Evolutionary conservation across 768 basidiomycete species (phyloP), one percentile per base, ranked within the genome.

Genomic region (Leccinum subtestaceum): DNA sequence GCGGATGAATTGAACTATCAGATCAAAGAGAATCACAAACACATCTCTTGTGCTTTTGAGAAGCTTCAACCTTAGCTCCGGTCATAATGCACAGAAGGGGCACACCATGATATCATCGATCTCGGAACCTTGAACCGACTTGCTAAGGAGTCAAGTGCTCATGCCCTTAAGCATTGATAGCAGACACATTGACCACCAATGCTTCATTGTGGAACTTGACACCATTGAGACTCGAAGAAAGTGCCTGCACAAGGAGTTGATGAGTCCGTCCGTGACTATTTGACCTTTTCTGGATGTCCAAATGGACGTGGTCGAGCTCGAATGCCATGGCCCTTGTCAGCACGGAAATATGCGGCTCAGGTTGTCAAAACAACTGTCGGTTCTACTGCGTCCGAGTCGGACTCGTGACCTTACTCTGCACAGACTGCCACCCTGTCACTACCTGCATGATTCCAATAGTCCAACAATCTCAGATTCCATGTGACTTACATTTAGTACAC

Each of bases 41-140:
- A 32, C 11, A 32, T 32, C 10, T 11, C 31, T 32, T 32, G 11
- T 32, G 1, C 31, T 32, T 32, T 32, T 32, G 11, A 32, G 32
- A 32, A 12, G 32, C 4, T 32, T 32, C 32, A 32, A 32, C 32
- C 32, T 32, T 5, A 12, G 32, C 32, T 32, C 43, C 51, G 40
- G 68, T 81, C 61, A 59, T 80, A 78, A 2, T 76, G 68, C 4
- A 65, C 64, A 17, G 79, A 81, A 2, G 84, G 84, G 1, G 72
- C 69, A 5, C 69, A 74, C 83, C 85, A 88, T 11, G 76, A 77
- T 47, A 86, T 75, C 1, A 76, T 77, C 53, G 40, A 76, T 71
- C 13, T 82, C 74, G 4, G 68, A 47, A 31, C 74, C 73, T 4
- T 70, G 71, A 5, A 62, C 61, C 3, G 70, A 62, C 11, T 67